Conservation (phyloP, 495 filamentous ascomycete species). For the Neurospora sp. region DNA sequence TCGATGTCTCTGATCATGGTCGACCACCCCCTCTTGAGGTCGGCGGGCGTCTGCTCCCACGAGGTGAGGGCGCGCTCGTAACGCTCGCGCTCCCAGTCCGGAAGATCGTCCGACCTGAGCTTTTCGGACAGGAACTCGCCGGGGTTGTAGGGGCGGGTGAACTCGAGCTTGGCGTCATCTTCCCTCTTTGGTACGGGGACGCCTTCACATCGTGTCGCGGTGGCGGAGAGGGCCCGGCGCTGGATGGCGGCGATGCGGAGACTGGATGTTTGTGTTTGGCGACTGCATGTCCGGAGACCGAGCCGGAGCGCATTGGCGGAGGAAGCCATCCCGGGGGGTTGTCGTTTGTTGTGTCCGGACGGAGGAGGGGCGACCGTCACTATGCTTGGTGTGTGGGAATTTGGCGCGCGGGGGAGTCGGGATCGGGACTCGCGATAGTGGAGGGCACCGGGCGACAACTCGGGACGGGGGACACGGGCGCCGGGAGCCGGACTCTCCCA, state of each 20-base stretch:
- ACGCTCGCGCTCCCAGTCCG: slow-evolving; percentile 9
- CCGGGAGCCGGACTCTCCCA: not conserved
- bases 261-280: slow-evolving; percentile 10
- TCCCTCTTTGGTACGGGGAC: slow-evolving; percentile 8
- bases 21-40: not conserved
- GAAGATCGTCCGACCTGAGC: slow-evolving; percentile 1
- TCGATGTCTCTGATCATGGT: slow-evolving; percentile 1
- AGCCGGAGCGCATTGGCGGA: slow-evolving; percentile 38
- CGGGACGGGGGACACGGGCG: not conserved
- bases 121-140: slow-evolving; percentile 10
- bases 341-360: slow-evolving; percentile 2
- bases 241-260: slow-evolving; percentile 5
- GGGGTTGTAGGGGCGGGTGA: slow-evolving; percentile 4
- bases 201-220: slow-evolving; percentile 23
- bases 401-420: not conserved
- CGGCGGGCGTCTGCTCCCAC: slow-evolving; percentile 3
- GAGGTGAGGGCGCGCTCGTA: not conserved
- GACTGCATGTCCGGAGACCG: slow-evolving; percentile 30
- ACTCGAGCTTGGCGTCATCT: slow-evolving; percentile 1
- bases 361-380: not conserved
- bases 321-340: slow-evolving; percentile 35
- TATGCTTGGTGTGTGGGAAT: not conserved
- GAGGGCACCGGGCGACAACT: not conserved
- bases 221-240: slow-evolving; percentile 13
- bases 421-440: not conserved